phyloP scores from a whole-genome alignment of 257 asterid species.

The Solanum corneliomulleri region DNA sequence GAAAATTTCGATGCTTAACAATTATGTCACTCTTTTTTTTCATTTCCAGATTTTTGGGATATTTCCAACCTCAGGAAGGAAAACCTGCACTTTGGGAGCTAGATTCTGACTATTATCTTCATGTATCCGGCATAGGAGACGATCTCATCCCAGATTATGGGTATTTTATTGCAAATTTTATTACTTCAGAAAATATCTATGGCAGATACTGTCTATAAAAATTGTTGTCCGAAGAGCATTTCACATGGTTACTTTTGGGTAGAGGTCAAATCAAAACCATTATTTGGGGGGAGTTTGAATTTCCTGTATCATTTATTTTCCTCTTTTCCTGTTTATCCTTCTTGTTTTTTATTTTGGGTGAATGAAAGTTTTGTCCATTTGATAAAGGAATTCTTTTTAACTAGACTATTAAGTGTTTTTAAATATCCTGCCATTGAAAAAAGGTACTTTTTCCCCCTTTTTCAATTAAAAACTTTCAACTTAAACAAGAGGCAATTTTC shows the following conservation, averaged over 20 bases:
- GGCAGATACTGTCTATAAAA: not conserved
- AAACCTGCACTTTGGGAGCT: constrained; percentile 98
- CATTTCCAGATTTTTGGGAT: constrained; percentile 79
- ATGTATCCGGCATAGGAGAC: constrained; percentile 90
- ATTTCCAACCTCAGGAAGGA: constrained; percentile 95
- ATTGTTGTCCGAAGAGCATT: not conserved
- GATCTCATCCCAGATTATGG: constrained; percentile 64
- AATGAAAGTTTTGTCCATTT: not conserved
- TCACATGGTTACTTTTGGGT: not conserved
- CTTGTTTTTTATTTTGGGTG: not conserved
- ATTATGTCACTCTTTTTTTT: constrained; percentile 5
- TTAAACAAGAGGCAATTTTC: not conserved
- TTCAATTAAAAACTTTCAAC: not conserved
- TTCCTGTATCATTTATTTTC: not conserved
- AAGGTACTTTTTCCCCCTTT: not conserved
- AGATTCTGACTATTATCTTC: constrained; percentile 99
- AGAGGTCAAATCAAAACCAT: not conserved
- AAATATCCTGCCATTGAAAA: not conserved
- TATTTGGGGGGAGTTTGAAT: not conserved
- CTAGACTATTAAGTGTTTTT: not conserved
- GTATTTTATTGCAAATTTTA: constrained; percentile 16
- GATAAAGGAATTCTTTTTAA: not conserved
- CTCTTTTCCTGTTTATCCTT: not conserved
- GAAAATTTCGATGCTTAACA: not conserved
- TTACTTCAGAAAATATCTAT: not conserved